These are phyloP conservation scores for Epichloe aotearoae DNA, from an alignment of 2,329 filamentous ascomycete genomes.

Conservation along the genomic window DNA sequence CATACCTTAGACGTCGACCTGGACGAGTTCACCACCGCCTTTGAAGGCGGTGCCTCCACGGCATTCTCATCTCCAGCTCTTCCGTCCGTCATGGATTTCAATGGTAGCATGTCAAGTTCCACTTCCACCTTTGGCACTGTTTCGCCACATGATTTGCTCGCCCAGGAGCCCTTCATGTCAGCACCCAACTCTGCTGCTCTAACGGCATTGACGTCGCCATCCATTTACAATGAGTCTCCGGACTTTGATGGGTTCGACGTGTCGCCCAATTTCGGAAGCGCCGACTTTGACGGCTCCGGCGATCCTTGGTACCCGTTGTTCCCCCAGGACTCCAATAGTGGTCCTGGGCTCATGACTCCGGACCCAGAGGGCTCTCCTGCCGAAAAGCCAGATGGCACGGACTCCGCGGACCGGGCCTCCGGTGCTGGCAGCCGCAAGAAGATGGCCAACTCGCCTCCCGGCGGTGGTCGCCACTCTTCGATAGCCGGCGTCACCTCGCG, in stretches of 20 bases:
- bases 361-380: constrained; percentile 29
- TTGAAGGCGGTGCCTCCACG: constrained; percentile 38
- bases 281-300: constrained; percentile 39
- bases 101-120: constrained; percentile 33
- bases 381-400: constrained; percentile 34
- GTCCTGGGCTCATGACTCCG: constrained; percentile 11
- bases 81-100: constrained; percentile 37
- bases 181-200: constrained; percentile 71
- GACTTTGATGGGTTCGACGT: constrained; percentile 62
- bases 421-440: constrained; percentile 30
- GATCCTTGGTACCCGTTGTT: constrained; percentile 64
- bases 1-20: constrained; percentile 39
- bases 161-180: constrained; percentile 57
- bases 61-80: constrained; percentile 42
- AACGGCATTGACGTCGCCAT: constrained; percentile 76
- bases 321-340: constrained; percentile 31
- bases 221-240: constrained; percentile 64
- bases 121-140: constrained; percentile 54
- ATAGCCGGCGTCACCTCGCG: constrained; percentile 58
- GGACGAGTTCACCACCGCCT: constrained; percentile 43
- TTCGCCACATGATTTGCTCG: constrained; percentile 68
- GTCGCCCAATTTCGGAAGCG: constrained; percentile 59
- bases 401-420: constrained; percentile 28
- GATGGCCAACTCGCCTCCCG: constrained; percentile 30
- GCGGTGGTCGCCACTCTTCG: constrained; percentile 47